Evolutionary conservation across 306 rosid genomes (phyloP).

Genomic region (Phaseolus lunatus): DNA sequence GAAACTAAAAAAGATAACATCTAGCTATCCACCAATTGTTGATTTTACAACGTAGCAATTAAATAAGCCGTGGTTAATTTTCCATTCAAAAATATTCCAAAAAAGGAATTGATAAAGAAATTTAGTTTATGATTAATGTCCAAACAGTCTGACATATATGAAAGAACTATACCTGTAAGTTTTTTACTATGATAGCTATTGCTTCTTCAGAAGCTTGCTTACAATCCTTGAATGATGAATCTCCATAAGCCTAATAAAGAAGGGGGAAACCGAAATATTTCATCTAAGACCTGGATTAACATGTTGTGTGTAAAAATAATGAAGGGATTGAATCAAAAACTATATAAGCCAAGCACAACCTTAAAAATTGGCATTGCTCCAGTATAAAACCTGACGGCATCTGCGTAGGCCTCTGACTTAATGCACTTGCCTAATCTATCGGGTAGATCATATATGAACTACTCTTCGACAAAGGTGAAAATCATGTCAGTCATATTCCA

Average conservation of each 20-base stretch:
- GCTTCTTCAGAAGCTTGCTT: constrained; percentile 95
- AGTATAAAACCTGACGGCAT: constrained; percentile 84
- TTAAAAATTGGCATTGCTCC: constrained; percentile 96
- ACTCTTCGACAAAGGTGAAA: constrained; percentile 52
- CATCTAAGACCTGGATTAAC: constrained; percentile 31
- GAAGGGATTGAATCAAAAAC: constrained; percentile 45
- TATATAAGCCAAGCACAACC: constrained; percentile 53
- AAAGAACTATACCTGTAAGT: constrained; percentile 69
- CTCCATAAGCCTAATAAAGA: constrained; percentile 78
- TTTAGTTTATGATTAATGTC: neutral
- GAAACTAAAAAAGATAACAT: constrained; percentile 20
- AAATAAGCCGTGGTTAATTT: constrained; percentile 21
- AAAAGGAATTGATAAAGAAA: constrained; percentile 11
- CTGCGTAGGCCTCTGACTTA: constrained; percentile 87
- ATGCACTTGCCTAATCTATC: constrained; percentile 90
- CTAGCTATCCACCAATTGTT: constrained; percentile 21
- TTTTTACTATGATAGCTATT: constrained; percentile 68
- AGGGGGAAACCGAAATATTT: constrained; percentile 35
- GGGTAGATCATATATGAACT: constrained; percentile 96
- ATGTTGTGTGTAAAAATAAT: constrained; percentile 15
- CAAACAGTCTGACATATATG: constrained; percentile 20
- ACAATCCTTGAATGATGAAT: constrained; percentile 89
- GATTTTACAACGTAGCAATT: constrained; percentile 21
- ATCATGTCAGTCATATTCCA: constrained; percentile 35
- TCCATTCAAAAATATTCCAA: neutral